phyloP scores from a whole-genome alignment of 2,329 filamentous ascomycete genomes.

The Alternaria burnsii region DNA sequence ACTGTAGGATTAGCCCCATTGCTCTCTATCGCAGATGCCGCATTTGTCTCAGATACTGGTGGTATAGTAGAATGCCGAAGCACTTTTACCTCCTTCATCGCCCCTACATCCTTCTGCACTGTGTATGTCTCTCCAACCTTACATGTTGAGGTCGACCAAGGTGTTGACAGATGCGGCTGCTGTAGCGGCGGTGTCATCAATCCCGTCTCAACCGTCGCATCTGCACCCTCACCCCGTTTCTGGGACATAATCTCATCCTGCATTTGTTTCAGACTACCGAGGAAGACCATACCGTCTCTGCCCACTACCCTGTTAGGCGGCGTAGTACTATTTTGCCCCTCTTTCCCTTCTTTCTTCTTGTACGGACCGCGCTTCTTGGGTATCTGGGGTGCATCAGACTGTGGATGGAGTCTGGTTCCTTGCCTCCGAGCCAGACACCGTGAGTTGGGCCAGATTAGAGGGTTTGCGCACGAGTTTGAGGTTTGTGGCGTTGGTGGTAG shows the following conservation, averaged over 20 bases:
- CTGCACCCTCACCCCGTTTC: not conserved
- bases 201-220: not conserved
- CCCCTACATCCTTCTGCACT: not conserved
- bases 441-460: not conserved
- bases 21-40: not conserved
- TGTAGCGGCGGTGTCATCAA: not conserved
- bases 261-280: not conserved
- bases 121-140: not conserved
- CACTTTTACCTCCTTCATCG: not conserved
- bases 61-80: not conserved
- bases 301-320: not conserved
- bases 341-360: not conserved
- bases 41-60: not conserved
- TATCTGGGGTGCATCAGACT: not conserved
- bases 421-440: not conserved
- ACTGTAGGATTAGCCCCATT: not conserved
- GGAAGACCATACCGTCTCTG: not conserved
- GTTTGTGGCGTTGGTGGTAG: not conserved
- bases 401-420: not conserved
- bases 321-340: not conserved
- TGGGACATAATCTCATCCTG: not conserved
- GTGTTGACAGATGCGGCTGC: not conserved
- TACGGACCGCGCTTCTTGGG: conserved; percentile 3
- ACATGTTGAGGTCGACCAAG: not conserved
- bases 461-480: not conserved